phyloP scores from a whole-genome alignment of 1,284 basidiomycete species.

The Neolentinus lepideus region DNA sequence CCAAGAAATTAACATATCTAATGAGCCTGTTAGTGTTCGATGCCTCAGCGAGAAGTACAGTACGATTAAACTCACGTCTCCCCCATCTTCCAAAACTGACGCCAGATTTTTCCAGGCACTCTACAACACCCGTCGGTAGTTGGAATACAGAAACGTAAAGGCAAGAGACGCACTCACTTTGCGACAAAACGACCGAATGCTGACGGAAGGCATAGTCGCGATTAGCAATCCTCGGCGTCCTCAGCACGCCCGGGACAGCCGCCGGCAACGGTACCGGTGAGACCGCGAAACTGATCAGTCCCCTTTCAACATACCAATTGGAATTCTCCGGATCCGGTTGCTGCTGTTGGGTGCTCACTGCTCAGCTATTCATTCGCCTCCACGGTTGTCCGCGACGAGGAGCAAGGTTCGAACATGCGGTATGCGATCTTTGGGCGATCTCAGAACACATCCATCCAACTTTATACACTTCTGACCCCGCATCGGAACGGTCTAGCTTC shows the following conservation, averaged over 20 bases:
- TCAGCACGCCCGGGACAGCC: neutral
- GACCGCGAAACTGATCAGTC: neutral
- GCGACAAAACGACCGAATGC: neutral
- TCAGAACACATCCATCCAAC: neutral
- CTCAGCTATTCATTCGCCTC: neutral
- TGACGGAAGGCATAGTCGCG: neutral
- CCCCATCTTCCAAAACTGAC: neutral
- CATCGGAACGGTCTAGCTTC: neutral
- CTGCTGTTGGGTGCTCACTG: neutral
- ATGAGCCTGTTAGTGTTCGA: neutral
- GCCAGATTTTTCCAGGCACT: neutral
- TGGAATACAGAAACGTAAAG: neutral
- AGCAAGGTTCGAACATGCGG: neutral
- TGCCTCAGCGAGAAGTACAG: slow-evolving; percentile 1
- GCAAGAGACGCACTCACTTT: neutral
- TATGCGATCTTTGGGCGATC: neutral
- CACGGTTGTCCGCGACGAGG: neutral
- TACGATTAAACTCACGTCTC: slow-evolving; percentile 12
- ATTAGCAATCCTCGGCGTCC: neutral
- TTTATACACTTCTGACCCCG: neutral
- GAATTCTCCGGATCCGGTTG: neutral
- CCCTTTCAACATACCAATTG: neutral
- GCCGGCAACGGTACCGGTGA: neutral
- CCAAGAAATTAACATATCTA: slow-evolving; percentile 53
- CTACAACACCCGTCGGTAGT: neutral